Conservation (phyloP, 1,284 basidiomycete species). For the Bondarzewia mesenterica region DNA sequence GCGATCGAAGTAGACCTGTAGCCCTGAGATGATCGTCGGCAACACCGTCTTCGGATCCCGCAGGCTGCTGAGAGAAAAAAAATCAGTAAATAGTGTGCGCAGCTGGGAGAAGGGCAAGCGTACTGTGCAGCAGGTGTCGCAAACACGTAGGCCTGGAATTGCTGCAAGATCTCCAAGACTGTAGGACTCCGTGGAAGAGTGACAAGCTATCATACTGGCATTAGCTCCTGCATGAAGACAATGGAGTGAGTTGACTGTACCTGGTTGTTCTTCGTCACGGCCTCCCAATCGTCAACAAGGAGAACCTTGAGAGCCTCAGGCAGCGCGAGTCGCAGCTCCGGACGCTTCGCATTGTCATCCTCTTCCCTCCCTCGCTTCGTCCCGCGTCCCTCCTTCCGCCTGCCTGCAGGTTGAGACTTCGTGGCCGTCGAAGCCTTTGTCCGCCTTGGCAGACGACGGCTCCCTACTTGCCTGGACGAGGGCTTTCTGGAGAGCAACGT, state of each 20-base stretch:
- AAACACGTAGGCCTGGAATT: constrained; percentile 67
- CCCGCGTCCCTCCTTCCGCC: constrained; percentile 47
- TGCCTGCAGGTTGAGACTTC: constrained; percentile 32
- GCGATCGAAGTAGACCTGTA: constrained; percentile 93
- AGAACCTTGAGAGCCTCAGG: constrained; percentile 86
- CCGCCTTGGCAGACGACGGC: constrained; percentile 27
- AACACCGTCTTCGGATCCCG: constrained; percentile 53
- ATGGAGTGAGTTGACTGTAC: constrained; percentile 26
- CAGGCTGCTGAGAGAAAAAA: constrained; percentile 34
- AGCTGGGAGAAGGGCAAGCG: constrained; percentile 23
- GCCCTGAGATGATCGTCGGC: constrained; percentile 80
- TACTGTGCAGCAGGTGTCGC: constrained; percentile 41
- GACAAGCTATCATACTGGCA: constrained; percentile 57
- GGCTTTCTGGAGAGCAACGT: constrained; percentile 73
- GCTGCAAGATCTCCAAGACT: constrained; percentile 71
- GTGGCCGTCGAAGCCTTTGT: constrained; percentile 18
- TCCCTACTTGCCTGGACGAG: constrained; percentile 30
- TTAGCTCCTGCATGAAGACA: neutral
- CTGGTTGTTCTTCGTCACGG: constrained; percentile 91
- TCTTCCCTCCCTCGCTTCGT: constrained; percentile 59
- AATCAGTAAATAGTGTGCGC: constrained; percentile 17
- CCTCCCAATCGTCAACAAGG: constrained; percentile 98
- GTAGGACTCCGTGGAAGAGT: constrained; percentile 78
- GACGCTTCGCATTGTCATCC: constrained; percentile 65
- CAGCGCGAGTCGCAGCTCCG: constrained; percentile 86